phyloP scores from a whole-genome alignment of 208 protist species.

The Trypanosoma cruzi region DNA sequence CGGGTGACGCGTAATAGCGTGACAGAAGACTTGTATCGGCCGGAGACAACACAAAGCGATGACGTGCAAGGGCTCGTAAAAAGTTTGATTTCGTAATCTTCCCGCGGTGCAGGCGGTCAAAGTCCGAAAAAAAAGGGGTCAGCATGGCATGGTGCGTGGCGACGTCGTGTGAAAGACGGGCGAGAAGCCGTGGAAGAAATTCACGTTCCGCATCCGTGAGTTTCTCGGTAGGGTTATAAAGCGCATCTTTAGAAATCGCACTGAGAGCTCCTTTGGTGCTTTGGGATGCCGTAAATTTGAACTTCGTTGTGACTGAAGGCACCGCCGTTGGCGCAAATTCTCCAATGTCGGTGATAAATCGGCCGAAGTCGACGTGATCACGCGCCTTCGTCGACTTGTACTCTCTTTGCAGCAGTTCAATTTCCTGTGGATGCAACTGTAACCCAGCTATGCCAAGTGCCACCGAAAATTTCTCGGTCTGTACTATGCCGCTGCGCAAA shows the following conservation, averaged over 20 bases:
- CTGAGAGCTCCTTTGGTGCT: not conserved
- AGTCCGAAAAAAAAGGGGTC: conserved; percentile 87
- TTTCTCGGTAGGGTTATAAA: conserved; percentile 4
- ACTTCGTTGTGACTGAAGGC: conserved; percentile 23
- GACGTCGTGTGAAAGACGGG: conserved; percentile 61
- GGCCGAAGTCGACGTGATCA: conserved; percentile 42
- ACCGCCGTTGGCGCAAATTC: conserved; percentile 32
- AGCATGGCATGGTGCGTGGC: conserved; percentile 69
- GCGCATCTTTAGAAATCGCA: conserved; percentile 9
- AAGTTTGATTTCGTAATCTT: conserved; percentile 67
- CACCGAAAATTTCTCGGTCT: conserved; percentile 54
- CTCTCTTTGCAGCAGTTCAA: conserved; percentile 43
- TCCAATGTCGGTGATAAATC: conserved; percentile 45
- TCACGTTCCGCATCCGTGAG: conserved; percentile 33
- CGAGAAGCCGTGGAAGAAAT: conserved; percentile 32
- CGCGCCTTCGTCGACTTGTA: conserved; percentile 37
- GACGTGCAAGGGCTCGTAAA: conserved; percentile 64
- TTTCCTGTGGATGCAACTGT: conserved; percentile 41
- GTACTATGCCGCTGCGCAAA: conserved; percentile 64
- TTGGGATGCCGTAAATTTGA: conserved; percentile 15
- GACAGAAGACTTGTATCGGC: conserved; percentile 44
- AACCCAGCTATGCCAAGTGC: conserved; percentile 74
- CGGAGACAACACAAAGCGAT: conserved; percentile 54
- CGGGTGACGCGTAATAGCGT: conserved; percentile 47
- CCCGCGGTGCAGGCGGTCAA: conserved; percentile 74